Evolutionary conservation across 176 grass and related monocot species (phyloP), one percentile per base, ranked within the genome.

Genomic region (Zea luxurians): DNA sequence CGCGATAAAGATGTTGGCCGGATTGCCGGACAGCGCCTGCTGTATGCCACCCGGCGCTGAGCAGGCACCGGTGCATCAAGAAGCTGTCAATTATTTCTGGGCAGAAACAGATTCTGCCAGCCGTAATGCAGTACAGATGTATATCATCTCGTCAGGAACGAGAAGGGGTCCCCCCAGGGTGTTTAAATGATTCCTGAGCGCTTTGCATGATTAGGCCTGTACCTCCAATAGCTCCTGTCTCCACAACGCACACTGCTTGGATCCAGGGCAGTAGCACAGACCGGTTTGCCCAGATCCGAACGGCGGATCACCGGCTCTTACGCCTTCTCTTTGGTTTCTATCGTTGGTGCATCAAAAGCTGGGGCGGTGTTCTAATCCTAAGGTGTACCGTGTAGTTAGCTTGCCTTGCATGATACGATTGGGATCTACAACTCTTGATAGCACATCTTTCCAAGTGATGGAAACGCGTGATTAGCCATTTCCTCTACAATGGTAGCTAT

Each of bases 71-170:
- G 77, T 85, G 85, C 82, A 66, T 36, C 82, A 73, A 66, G 82
- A 89, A 89, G 78, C 82, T 89, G 82, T 68, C 78, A 85, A 89
- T 89, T 67, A 89, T 85, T 89, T 85, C 75, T 84, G 20, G 76
- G 63, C 38, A 55, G 81, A 76, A 84, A 80, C 82, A 88, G 71
- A 76, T 88, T 84, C 87, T 85, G 82, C 87, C 87, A 85, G 78
- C 78, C 82, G 73, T 85, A 89, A 89, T 85, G 87, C 82, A 85
- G 87, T 89, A 85, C 78, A 89, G 83, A 89, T 89, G 4, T 27
- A 89, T 85, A 52, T 89, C 82, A 68, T 78, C 63, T 57, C 64
- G 78, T 82, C 73, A 73, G 73, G 75, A 61, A 36, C 27, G 27
- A 62, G 59, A 35, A 53, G 58, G 62, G 64, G 67, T 38, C 82